Percentiles rank a stretch among this genome's conserved stretches.
These are phyloP conservation scores for Paraconiothyrium brasiliense DNA, from an alignment of 2,329 filamentous ascomycete genomes.

Conservation along the genomic window DNA sequence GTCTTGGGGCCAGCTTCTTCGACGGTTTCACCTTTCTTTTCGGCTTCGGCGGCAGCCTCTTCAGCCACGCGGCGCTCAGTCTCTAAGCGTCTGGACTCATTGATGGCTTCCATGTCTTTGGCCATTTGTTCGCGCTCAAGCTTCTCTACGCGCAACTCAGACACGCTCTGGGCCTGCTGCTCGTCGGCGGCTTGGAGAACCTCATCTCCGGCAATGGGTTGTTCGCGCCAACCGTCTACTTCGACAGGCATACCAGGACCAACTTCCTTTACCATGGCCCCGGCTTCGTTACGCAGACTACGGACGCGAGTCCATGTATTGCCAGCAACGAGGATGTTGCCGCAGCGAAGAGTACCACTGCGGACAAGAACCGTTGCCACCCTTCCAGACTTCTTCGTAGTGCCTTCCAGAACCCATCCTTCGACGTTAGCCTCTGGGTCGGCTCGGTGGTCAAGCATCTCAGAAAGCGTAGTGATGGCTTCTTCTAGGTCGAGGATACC, in stretches of 20 bases:
- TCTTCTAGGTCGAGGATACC: conserved; percentile 95
- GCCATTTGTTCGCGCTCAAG: conserved; percentile 72
- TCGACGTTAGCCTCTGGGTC: conserved; percentile 80
- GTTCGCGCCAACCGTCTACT: conserved; percentile 92
- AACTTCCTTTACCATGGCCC: conserved; percentile 74
- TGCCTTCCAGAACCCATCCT: conserved; percentile 93
- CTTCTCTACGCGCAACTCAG: conserved; percentile 78
- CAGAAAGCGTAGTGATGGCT: conserved; percentile 83
- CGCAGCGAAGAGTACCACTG: conserved; percentile 81
- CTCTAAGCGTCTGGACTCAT: conserved; percentile 67
- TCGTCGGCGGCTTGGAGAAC: conserved; percentile 85
- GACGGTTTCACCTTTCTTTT: conserved; percentile 29
- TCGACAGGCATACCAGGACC: conserved; percentile 90
- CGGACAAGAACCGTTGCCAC: conserved; percentile 90
- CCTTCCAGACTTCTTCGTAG: conserved; percentile 83
- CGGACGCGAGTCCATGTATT: conserved; percentile 89
- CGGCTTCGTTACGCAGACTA: conserved; percentile 84
- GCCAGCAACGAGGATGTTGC: conserved; percentile 87
- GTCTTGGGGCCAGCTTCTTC: conserved; percentile 55
- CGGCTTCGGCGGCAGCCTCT: conserved; percentile 54
- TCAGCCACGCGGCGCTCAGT: conserved; percentile 71
- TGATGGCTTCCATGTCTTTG: conserved; percentile 79
- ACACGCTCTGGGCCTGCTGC: conserved; percentile 78
- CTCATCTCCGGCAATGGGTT: conserved; percentile 85
- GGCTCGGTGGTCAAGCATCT: conserved; percentile 89